Conservation (phyloP, 1,139 yeast genomes). For the Yamadazyma taylorii region DNA sequence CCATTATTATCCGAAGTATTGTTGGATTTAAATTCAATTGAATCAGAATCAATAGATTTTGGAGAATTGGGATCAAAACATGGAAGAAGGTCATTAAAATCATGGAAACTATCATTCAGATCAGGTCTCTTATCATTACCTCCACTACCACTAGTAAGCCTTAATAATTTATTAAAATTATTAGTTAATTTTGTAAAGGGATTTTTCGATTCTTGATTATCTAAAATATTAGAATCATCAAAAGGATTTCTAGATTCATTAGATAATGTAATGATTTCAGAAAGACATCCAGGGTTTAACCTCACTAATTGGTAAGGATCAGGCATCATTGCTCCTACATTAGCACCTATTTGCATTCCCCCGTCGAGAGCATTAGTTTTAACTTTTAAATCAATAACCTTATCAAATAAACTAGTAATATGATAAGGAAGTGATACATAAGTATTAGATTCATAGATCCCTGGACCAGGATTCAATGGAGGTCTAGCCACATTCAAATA, state of each 20-base stretch:
- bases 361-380: conserved; percentile 42
- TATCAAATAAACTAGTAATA: conserved; percentile 32
- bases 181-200: conserved; percentile 36
- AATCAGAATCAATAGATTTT: conserved; percentile 1
- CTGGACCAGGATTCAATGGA: conserved; percentile 25
- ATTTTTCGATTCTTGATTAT: conserved; percentile 18
- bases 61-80: conserved; percentile 4
- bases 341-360: conserved; percentile 55
- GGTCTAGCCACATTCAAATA: conserved; percentile 45
- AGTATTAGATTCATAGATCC: conserved; percentile 37
- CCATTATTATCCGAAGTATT: background rate
- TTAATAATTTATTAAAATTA: conserved; percentile 34
- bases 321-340: conserved; percentile 50
- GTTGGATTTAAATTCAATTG: background rate
- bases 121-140: background rate
- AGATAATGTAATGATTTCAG: conserved; percentile 24
- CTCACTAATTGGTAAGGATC: conserved; percentile 55
- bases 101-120: background rate
- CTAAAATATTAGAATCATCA: conserved; percentile 7
- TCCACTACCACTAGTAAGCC: conserved; percentile 9
- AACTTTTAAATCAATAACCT: conserved; percentile 22
- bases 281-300: conserved; percentile 55
- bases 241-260: conserved; percentile 12
- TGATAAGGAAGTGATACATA: conserved; percentile 46
- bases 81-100: conserved; percentile 7